Base-by-base conservation (phyloP, 495 filamentous ascomycete genomes). In the Xylaria grammica region DNA sequence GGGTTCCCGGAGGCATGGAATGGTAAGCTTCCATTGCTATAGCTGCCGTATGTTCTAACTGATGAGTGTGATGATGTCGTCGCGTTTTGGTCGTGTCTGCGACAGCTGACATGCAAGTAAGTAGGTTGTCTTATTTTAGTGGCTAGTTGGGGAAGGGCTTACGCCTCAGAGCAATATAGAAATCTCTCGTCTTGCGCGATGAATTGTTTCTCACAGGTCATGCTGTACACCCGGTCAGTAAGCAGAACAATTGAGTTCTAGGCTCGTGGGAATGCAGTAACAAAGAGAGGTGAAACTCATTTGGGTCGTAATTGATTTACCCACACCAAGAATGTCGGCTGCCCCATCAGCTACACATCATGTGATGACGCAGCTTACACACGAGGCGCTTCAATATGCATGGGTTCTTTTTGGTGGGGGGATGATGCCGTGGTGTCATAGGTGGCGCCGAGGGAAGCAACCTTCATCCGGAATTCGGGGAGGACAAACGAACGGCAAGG, bases 161-260 rank as follows among this genome's bases (percentile, higher is more conserved):
- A 82, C 79, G 74, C 69, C 60, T 82, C 80, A 26, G 81, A 82
- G 72, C 81, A 83, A 72, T 83, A 83, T 59, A 82, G 59, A 45
- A 71, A 71, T 51, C 72, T 76, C 36, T 81, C 79, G 56, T 78
- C 77, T 32, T 76, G 69, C 52, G 78, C 75, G 61, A 77, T 65
- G 65, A 82, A 82, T 64, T 81, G 78, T 72, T 81, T 82, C 59
- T 81, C 81, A 68, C 81, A 83, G n/a, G 77, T 77, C 81, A 83
- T 83, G 71, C 81, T 83, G 55, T 36, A 65, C 55, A 58, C 32
- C 45, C 29, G 40, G 57, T 56, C 53, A 67, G 66, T 60, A 64
- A 69, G 72, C 57, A 68, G 67, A 19, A 20, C 36, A 54, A 52
- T 65, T 55, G 69, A 46, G 63, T 69, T 15, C 22, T 49, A 60